Evolutionary conservation across 148 eudicot genomes (phyloP), one percentile per base, ranked within the genome.

Genomic region (Rhododendron williamsianum): DNA sequence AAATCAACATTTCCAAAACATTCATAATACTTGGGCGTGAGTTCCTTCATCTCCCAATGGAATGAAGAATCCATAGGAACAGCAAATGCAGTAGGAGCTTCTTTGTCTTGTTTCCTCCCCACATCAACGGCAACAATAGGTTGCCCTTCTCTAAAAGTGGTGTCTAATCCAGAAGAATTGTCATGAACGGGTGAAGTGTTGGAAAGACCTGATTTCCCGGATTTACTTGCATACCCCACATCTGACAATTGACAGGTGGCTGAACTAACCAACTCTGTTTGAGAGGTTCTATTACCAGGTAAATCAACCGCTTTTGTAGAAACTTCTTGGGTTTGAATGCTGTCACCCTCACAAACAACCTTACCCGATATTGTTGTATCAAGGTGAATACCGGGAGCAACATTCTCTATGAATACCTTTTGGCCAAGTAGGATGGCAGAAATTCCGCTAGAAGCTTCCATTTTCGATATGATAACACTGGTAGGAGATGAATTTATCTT

Each of bases 101-200:
- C 78, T 58, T 56, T 83, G 58, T 67, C 38, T 30, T 35, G 83
- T 81, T 86, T 72, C 56, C 30, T 85, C 27, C 80, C 82, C 23
- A 54, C 35, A 35, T 83, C 83, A 73, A 63, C 78, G 78, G 33
- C 27, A 54, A 25, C 51, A 52, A 46, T 38, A 51, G 90, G 82
- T 52, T 84, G 82, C 76, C 74, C 88, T 48, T 52, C 72, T 52
- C 54, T 83, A 36, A 84, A 83, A 72, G 87, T 71, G 43, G 85
- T 81, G 73, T 83, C 87, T 60, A 81, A 63, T 19, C 84, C 78
- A 86, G 82, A 78, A 49, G 84, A 83, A 52, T 63, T 82, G 21
- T 78, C 73, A 78, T 65, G 79, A 51, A 82, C 88, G 58, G 88
- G 48, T 71, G 84, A 88, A 87, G 81, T 33, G 76, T 77, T 81